Evolutionary conservation across 805 yeast species (phyloP).

Genomic region (Suhomyces vadensis): DNA sequence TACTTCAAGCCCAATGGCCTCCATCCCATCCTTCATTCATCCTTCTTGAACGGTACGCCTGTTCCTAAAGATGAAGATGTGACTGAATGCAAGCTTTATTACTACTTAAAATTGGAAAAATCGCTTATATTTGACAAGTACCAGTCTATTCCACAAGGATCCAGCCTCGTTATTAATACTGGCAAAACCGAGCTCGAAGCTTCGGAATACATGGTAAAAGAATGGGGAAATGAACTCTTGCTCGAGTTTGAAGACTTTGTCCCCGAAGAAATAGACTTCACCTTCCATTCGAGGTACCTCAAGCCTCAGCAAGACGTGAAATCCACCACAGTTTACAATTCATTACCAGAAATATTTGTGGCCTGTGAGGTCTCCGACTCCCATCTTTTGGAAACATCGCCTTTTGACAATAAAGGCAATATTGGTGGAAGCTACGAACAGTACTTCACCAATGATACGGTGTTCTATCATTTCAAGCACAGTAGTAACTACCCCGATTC

Average conservation of each 20-base stretch:
- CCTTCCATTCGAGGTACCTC: constrained; percentile 44
- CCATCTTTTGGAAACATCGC: constrained; percentile 32
- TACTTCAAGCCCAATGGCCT: constrained; percentile 27
- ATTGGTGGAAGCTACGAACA: constrained; percentile 38
- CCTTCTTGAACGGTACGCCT: constrained; percentile 8
- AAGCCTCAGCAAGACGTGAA: constrained; percentile 21
- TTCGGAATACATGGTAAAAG: constrained; percentile 36
- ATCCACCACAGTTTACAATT: constrained; percentile 16
- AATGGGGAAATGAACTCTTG: constrained; percentile 44
- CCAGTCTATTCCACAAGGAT: constrained; percentile 29
- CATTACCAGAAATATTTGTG: constrained; percentile 31
- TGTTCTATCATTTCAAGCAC: constrained; percentile 32
- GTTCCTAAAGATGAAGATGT: constrained; percentile 26
- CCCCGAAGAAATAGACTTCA: constrained; percentile 21
- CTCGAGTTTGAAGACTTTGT: constrained; percentile 23
- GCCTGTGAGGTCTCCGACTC: constrained; percentile 39
- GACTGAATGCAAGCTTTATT: constrained; percentile 30
- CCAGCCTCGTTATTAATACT: constrained; percentile 24
- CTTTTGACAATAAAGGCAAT: constrained; percentile 31
- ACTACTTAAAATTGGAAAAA: constrained; percentile 32
- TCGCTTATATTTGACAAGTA: constrained; percentile 41
- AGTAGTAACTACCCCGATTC: not conserved
- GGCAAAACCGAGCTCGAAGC: constrained; percentile 41
- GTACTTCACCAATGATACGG: constrained; percentile 41
- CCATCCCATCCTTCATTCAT: constrained; percentile 36